Evolutionary conservation across 148 eudicot genomes (phyloP), one percentile per base, ranked within the genome.

Genomic region (Agrostemma githago): DNA sequence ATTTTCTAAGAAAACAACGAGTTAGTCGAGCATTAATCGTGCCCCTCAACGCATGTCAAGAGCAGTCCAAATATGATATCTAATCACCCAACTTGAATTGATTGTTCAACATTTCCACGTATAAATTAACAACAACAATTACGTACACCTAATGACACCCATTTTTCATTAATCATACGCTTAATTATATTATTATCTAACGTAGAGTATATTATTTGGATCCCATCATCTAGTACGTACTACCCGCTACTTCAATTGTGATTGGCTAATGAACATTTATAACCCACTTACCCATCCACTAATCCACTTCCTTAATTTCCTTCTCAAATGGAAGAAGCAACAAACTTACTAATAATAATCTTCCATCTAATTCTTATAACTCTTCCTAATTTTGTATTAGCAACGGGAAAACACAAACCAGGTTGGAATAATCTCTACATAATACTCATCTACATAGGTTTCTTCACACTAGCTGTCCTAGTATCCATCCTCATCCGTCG

Each of bases 401-500:
- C 78, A 38, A 21, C 66, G 4, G 72, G 61, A 19, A 44, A 66
- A 19, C 65, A 70, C 8, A 66, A 54, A 26, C 8, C 58, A 41
- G 4, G 4, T 3, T 75, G 78, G 78, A 39, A 57, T 17, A 69
- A 60, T 60, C 6, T 75, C 17, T 65, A 79, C 74, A 39, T 80
- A 2, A 66, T 83, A 0, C 46, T 15, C 0, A 46, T 72, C 46
- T 40, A 75, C 62, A 34, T 80, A 62, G 58, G 79, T 1, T 42
- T 75, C 48, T 60, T 75, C 64, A 8, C 61, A 10, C 0, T 75
- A 26, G 51, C 56, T 3, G n/a, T 69, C 8, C 41, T 46, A 6
- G 4, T 76, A 26, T 81, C 78, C 8, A 78, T 34, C 61, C 3
- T 78, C 64, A 72, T 79, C 34, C 70, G 79, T 54, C 68, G 71